A percentile compares a stretch with the other conserved stretches of the same genome.
These are phyloP conservation scores for Pythium phragmitis DNA, from an alignment of 352 stramenopile genomes.

Conservation along the genomic window DNA sequence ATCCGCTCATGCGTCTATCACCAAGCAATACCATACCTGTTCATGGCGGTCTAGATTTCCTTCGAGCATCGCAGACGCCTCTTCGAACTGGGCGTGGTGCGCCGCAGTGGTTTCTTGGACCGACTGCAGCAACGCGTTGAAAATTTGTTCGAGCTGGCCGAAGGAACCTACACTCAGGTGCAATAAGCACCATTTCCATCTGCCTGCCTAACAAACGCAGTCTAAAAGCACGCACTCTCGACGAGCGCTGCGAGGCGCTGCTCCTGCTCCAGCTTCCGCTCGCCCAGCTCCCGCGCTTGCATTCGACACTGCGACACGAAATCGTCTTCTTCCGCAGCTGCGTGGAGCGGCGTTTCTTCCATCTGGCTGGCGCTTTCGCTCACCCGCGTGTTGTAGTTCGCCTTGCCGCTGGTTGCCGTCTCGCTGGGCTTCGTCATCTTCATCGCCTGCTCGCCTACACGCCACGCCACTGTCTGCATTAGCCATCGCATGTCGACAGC, in stretches of 20 bases:
- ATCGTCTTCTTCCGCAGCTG: not conserved
- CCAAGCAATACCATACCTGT: conserved; percentile 15
- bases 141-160: conserved; percentile 35
- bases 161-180: conserved; percentile 5
- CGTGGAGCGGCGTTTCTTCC: not conserved
- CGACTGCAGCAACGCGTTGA: conserved; percentile 19
- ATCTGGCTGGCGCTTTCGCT: not conserved
- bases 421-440: not conserved
- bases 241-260: conserved; percentile 51
- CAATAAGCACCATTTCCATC: not conserved
- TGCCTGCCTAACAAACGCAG: not conserved
- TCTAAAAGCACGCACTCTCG: conserved; percentile 32
- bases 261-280: conserved; percentile 58
- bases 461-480: not conserved
- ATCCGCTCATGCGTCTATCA: not conserved
- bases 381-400: not conserved
- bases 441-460: not conserved
- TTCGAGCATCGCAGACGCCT: conserved; percentile 7
- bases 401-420: not conserved
- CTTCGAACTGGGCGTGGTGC: conserved; percentile 18
- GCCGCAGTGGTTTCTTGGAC: conserved; percentile 8
- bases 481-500: not conserved
- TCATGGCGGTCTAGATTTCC: conserved; percentile 20
- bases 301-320: conserved; percentile 43
- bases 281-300: conserved; percentile 38